These are phyloP conservation scores for Taiozyma sp. DNA, from an alignment of 1,139 yeast genomes.

Conservation along the genomic window DNA sequence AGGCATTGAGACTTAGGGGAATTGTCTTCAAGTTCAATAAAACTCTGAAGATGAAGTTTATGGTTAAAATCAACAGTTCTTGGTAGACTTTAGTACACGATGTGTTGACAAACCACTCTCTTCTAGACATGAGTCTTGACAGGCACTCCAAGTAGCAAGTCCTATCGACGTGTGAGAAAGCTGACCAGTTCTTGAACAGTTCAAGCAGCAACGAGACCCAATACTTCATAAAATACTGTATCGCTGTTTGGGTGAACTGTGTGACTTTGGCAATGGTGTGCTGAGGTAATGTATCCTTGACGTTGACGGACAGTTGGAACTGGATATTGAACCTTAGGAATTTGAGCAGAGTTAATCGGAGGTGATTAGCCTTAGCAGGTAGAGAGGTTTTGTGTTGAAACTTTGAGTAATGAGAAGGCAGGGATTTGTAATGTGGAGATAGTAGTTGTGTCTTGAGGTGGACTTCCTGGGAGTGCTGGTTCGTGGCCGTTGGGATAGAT, in stretches of 20 bases:
- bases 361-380: slow-evolving; percentile 56
- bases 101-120: slow-evolving; percentile 51
- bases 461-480: slow-evolving; percentile 8
- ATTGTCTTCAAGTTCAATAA: slow-evolving; percentile 50
- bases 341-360: slow-evolving; percentile 64
- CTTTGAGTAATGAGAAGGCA: slow-evolving; percentile 27
- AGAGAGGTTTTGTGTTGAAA: slow-evolving; percentile 47
- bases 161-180: slow-evolving; percentile 48
- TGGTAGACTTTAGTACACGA: slow-evolving; percentile 23
- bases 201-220: slow-evolving; percentile 16
- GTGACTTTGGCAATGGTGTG: slow-evolving; percentile 1
- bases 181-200: slow-evolving; percentile 21
- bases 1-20: slow-evolving; percentile 61
- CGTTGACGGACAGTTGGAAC: slow-evolving; percentile 9
- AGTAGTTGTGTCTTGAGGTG: slow-evolving; percentile 5
- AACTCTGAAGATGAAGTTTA: slow-evolving; percentile 41
- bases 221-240: slow-evolving; percentile 23
- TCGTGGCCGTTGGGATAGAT: slow-evolving; percentile 2
- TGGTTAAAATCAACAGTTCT: slow-evolving; percentile 43
- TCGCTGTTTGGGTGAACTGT: slow-evolving; percentile 31
- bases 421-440: slow-evolving; percentile 12
- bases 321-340: slow-evolving; percentile 43
- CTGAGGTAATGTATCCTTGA: slow-evolving; percentile 16
- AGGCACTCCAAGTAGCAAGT: slow-evolving; percentile 73
- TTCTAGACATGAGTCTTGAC: slow-evolving; percentile 58